Evolutionary conservation across 2,329 filamentous ascomycete genomes (phyloP).

Genomic region (Cladosporium sp.): DNA sequence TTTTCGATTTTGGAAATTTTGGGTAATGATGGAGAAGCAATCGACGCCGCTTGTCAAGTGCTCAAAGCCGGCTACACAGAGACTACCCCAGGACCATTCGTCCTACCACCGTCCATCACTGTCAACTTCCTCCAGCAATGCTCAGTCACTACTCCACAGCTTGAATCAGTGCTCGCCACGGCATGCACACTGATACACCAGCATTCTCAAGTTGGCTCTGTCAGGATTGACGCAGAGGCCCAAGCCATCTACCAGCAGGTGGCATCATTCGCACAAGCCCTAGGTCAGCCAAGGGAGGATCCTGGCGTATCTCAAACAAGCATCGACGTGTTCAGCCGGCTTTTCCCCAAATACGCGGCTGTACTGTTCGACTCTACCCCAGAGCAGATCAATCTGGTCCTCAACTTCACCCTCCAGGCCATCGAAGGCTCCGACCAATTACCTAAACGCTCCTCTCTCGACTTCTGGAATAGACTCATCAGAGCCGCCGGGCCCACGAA

Average conservation of each 20-base stretch:
- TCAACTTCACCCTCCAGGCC: conserved; percentile 65
- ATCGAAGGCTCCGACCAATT: conserved; percentile 66
- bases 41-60: conserved; percentile 65
- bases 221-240: conserved; percentile 45
- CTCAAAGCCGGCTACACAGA: conserved; percentile 72
- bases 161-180: conserved; percentile 64
- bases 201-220: conserved; percentile 33
- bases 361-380: conserved; percentile 56
- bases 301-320: conserved; percentile 66
- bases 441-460: conserved; percentile 65
- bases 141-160: conserved; percentile 56
- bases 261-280: conserved; percentile 53
- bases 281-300: conserved; percentile 60
- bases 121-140: conserved; percentile 52
- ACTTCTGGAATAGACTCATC: conserved; percentile 63
- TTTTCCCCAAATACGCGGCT: conserved; percentile 56
- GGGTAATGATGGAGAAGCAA: conserved; percentile 56
- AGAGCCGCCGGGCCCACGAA: conserved; percentile 32
- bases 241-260: conserved; percentile 55
- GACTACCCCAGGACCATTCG: conserved; percentile 66
- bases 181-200: conserved; percentile 59
- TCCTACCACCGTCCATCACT: conserved; percentile 62
- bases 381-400: conserved; percentile 57
- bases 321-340: conserved; percentile 63
- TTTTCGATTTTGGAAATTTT: conserved; percentile 51